Conservation (phyloP, 495 filamentous ascomycete genomes). For the Trichoderma asperelloides region DNA sequence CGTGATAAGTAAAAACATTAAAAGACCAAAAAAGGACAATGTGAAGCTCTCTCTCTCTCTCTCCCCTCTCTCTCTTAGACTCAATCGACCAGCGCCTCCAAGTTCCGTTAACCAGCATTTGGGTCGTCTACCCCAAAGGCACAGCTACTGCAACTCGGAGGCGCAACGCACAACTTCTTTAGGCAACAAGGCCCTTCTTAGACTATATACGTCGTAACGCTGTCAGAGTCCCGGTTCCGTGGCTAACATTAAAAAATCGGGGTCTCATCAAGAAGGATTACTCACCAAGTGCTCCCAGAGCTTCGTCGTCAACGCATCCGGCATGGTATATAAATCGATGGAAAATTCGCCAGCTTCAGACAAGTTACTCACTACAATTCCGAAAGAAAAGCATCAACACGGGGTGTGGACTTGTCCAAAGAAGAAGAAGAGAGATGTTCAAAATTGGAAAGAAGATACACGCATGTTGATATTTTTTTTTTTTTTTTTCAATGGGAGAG, state of each 20-base stretch:
- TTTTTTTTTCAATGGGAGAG: too few species aligned
- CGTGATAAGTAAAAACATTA: not conserved
- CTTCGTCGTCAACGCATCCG: conserved; percentile 73
- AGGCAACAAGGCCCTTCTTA: conserved; percentile 12
- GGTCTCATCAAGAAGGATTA: not conserved
- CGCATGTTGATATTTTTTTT: not conserved
- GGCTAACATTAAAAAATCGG: not conserved
- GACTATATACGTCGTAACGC: not conserved
- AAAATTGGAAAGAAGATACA: conserved; percentile 8
- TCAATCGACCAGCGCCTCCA: not conserved
- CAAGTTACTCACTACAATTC: conserved; percentile 15
- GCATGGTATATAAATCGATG: conserved; percentile 92
- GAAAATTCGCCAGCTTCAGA: conserved; percentile 87
- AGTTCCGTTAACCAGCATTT: too few species aligned
- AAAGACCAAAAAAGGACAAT: not conserved
- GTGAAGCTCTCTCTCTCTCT: not conserved
- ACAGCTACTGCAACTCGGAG: not conserved
- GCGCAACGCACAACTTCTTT: not conserved
- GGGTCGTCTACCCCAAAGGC: not conserved
- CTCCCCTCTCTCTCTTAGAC: not conserved
- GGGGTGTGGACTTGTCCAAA: not conserved
- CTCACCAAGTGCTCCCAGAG: conserved; percentile 74
- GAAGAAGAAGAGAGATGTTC: not conserved
- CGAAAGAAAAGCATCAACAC: conserved; percentile 8
- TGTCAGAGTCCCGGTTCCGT: not conserved